Evolutionary conservation across 768 basidiomycete species (phyloP).

Genomic region (Cyathus striatus): DNA sequence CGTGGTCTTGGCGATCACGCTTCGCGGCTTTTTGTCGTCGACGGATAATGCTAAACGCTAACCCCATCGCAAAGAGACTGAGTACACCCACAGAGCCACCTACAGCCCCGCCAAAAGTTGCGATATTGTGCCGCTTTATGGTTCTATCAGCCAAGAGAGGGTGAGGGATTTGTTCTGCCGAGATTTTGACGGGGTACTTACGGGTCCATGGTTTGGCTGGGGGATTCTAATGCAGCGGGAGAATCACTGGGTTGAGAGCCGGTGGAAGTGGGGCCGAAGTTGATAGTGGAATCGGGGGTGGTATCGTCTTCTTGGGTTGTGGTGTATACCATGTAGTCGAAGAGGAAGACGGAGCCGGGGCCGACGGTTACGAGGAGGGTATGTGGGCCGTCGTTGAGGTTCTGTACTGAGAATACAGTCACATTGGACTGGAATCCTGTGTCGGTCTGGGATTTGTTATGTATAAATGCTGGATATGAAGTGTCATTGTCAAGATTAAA

Average conservation of each 20-base stretch:
- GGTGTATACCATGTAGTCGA: slow-evolving; percentile 44
- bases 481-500: slow-evolving; percentile 36
- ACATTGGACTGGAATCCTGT: slow-evolving; percentile 24
- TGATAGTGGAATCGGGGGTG: too few relatives aligned
- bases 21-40: slow-evolving; percentile 35
- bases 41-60: slow-evolving; percentile 47
- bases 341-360: slow-evolving; percentile 39
- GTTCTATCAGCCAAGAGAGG: too few relatives aligned
- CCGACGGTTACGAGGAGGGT: slow-evolving; percentile 37
- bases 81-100: slow-evolving; percentile 49
- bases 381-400: slow-evolving; percentile 34
- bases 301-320: slow-evolving; percentile 1
- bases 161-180: too few relatives aligned
- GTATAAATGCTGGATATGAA: too few relatives aligned
- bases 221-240: too few relatives aligned
- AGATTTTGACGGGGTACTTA: too few relatives aligned
- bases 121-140: slow-evolving; percentile 25
- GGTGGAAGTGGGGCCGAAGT: too few relatives aligned
- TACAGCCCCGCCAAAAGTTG: slow-evolving; percentile 51
- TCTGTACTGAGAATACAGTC: slow-evolving; percentile 30
- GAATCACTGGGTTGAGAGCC: too few relatives aligned
- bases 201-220: too few relatives aligned
- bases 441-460: slow-evolving; percentile 11
- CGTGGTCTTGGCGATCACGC: slow-evolving; percentile 31
- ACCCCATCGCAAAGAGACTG: slow-evolving; percentile 35